Evolutionary conservation across 2,329 filamentous ascomycete species (phyloP), one percentile per base, ranked within the genome.

Genomic region (Tolypocladium ovalisporum): DNA sequence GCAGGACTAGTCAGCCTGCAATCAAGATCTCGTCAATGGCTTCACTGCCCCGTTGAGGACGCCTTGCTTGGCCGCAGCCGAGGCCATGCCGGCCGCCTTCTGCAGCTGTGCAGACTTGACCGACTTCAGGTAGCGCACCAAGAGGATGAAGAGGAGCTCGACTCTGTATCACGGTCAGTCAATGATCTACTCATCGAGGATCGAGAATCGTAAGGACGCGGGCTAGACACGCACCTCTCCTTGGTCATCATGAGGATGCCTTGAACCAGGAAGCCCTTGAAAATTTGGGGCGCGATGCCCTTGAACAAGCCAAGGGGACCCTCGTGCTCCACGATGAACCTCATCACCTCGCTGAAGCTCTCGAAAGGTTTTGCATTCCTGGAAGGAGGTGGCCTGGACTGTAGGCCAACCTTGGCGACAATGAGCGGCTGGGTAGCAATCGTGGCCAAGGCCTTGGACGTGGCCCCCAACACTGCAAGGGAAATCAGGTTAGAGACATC

Each of bases 211-310:
- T 47, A 17, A 13, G 4, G 47, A 29, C 29, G 10, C 47, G 29
- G 29, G 29, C 29, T 37, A 1, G 54, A 4, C 9, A 67, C 79
- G 63, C 79, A 91, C 89, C 91, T 83, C 75, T 99, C 94, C 76
- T 99, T 99, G 53, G 91, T 94, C 91, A 97, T 99, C 94, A 99
- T 99, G 42, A 99, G 78, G 57, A 99, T 84, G 54, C 94, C 94
- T 69, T 99, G 94, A 2, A 99, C 94, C 54, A 99, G 71, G 55
- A 99, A 75, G 1, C 94, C 94, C 75, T 99, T 99, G 59, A 91
- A 73, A 55, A 99, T 88, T 72, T 99, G 94, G 3, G 94, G 94
- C 0, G 85, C 91, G 63, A 99, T 96, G 47, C 94, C 94, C 76
- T 99, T 99, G 79, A 97, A 99, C 1, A 99, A 79, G n/a, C 88